Base-by-base conservation (phyloP, 164 flowering plant genomes). In the Stephania yunnanensis region DNA sequence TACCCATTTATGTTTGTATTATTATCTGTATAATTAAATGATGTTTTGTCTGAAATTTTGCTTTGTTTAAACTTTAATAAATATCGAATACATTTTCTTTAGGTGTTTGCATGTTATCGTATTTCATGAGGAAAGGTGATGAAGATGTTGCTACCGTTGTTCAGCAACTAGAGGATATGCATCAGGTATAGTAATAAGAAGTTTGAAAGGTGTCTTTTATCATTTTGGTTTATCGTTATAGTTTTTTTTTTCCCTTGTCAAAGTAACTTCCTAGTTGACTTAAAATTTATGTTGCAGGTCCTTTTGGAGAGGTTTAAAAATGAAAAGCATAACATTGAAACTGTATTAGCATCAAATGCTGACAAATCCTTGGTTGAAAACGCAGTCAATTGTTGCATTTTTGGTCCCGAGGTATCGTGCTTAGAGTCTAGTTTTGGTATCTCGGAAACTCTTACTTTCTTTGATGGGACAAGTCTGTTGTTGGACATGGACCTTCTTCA, bases 51-150 rank as follows among this genome's bases (percentile, higher is more conserved):
- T 58, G 20, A 58, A 58, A 58, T 4, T 15, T 58, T 58, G 65
- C 0, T 17, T 58, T 58, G 7, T 17, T 58, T 19, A 58, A 4
- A 58, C n/a, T 15, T 20, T 58, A 58, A 58, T 19, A 2, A 58
- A 17, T 19, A 58, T 58, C 65, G 2, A 55, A 2, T 19, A 17
- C 6, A 48, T 19, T 5, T 67, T 53, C 78, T 70, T 48, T 78
- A 93, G 98, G 95, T 76, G 78, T 89, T 71, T 86, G 92, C 79
- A 78, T 92, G 91, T 81, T 92, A 67, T 80, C 89, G 25, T 75
- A 74, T 79, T 71, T 93, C 53, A 73, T 79, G 8, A 77, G 77
- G 1, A 81, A 82, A 74, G 75, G 46, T 73, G 85, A 81, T 71
- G 84, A 86, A 72, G 87, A 83, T 48, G 82, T 74, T 46, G 61